These are phyloP conservation scores for Yarrowia deformans DNA, from an alignment of 805 yeast genomes.

Conservation along the genomic window DNA sequence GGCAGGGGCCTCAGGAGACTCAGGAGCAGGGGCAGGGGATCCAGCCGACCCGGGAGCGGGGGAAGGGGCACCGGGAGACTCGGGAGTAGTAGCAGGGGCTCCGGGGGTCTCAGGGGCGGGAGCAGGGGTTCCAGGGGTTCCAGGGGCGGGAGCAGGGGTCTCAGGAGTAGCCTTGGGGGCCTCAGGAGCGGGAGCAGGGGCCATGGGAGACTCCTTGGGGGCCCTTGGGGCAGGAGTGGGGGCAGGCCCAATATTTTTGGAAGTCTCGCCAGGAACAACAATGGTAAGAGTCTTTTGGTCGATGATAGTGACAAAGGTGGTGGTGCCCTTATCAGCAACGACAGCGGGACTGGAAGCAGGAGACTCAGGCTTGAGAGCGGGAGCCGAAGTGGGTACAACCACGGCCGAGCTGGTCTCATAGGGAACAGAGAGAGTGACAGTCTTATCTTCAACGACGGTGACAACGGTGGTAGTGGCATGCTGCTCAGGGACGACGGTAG, in stretches of 20 bases:
- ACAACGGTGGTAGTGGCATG: conserved; percentile 13
- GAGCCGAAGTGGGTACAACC: not conserved
- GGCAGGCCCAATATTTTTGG: not conserved
- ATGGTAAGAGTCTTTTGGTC: not conserved
- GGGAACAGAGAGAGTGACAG: conserved; percentile 1
- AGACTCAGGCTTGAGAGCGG: not conserved
- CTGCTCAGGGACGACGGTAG: conserved; percentile 14
- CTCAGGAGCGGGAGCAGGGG: not conserved
- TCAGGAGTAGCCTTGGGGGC: not conserved
- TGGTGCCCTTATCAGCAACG: not conserved
- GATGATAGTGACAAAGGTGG: not conserved
- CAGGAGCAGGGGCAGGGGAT: not conserved
- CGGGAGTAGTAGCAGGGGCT: not conserved
- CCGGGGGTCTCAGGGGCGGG: not conserved
- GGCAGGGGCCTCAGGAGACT: not conserved
- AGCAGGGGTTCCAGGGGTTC: not conserved
- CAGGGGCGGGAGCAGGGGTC: not conserved
- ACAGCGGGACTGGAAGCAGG: not conserved
- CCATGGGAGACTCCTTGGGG: not conserved
- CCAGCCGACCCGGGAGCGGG: not conserved
- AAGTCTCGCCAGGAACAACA: not conserved
- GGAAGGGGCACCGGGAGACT: not conserved
- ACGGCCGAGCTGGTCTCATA: not conserved
- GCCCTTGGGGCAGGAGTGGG: not conserved
- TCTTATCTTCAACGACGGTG: conserved; percentile 12